Evolutionary conservation across 2,329 filamentous ascomycete genomes (phyloP).

Genomic region (Colletotrichum truncatum): DNA sequence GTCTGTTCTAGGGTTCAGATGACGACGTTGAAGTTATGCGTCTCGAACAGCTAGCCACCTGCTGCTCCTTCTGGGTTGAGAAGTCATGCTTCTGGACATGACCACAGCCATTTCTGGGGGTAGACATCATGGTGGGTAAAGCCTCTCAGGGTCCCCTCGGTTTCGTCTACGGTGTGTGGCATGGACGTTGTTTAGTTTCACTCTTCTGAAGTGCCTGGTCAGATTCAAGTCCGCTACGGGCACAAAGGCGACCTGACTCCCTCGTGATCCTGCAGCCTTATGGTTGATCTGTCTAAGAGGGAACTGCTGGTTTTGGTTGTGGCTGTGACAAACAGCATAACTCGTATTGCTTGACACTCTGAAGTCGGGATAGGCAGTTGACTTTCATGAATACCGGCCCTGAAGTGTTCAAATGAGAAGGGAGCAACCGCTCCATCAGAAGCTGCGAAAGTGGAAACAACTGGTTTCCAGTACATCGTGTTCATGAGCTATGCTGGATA

Average conservation of each 20-base stretch:
- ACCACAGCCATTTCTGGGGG: constrained; percentile 65
- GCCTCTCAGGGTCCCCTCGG: constrained; percentile 62
- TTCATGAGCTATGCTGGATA: no score
- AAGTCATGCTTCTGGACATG: constrained; percentile 61
- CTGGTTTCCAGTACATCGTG: no score
- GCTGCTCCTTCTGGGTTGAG: constrained; percentile 56
- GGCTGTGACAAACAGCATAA: constrained; percentile 63
- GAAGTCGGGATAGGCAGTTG: no score
- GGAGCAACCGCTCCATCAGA: no score
- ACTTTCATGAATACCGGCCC: no score
- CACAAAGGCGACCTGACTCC: constrained; percentile 43
- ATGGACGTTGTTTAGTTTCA: constrained; percentile 56
- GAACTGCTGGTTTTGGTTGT: constrained; percentile 59
- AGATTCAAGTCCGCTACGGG: constrained; percentile 50
- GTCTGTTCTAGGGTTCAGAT: constrained; percentile 68
- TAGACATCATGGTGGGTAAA: constrained; percentile 71
- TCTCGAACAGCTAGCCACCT: constrained; percentile 56
- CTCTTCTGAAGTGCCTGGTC: constrained; percentile 32
- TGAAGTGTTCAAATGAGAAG: no score
- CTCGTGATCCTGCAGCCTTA: constrained; percentile 62
- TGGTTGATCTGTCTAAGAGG: constrained; percentile 70
- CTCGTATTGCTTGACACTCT: constrained; percentile 70
- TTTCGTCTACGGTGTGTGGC: constrained; percentile 62
- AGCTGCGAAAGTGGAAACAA: no score
- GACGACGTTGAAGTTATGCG: constrained; percentile 64